Evolutionary conservation across 257 asterid species (phyloP).

Genomic region (Euphrasia confusa): DNA sequence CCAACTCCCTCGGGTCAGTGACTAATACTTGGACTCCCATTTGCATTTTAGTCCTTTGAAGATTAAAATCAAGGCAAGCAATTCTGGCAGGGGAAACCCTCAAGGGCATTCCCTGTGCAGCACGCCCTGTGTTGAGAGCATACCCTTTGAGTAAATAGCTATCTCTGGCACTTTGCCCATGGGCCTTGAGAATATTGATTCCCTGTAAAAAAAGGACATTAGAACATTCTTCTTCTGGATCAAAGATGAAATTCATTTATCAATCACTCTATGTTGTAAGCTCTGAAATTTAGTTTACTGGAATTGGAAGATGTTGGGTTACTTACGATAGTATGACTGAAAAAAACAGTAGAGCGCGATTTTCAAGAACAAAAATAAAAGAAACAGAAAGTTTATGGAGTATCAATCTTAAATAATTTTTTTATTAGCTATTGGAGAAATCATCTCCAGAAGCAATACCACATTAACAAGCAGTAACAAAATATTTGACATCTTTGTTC

Average conservation of each 20-base stretch:
- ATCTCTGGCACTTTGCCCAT: conserved; percentile 85
- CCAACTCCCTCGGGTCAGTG: conserved; percentile 90
- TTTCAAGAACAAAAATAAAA: conserved; percentile 8
- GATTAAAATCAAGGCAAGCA: conserved; percentile 94
- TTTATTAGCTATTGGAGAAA: too few relatives aligned
- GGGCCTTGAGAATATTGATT: conserved; percentile 87
- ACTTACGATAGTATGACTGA: conserved; percentile 2
- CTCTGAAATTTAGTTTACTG: not conserved
- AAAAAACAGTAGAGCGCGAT: not conserved
- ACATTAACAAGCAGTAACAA: conserved; percentile 13
- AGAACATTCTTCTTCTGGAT: conserved; percentile 23
- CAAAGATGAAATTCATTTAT: not conserved
- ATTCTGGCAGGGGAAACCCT: conserved; percentile 78
- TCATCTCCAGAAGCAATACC: not conserved
- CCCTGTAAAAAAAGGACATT: conserved; percentile 44
- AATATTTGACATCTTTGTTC: not conserved
- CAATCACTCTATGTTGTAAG: not conserved
- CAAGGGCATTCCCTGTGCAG: conserved; percentile 93
- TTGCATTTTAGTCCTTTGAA: conserved; percentile 91
- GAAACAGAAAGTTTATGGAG: not conserved
- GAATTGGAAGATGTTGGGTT: not conserved
- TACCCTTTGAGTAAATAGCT: conserved; percentile 80
- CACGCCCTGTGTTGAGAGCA: conserved; percentile 90
- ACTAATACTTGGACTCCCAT: conserved; percentile 92
- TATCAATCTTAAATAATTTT: not conserved